Percentiles rank a stretch among this genome's conserved stretches.
phyloP scores from a whole-genome alignment of 768 basidiomycete species.

The Nevesoporus exiguus region DNA sequence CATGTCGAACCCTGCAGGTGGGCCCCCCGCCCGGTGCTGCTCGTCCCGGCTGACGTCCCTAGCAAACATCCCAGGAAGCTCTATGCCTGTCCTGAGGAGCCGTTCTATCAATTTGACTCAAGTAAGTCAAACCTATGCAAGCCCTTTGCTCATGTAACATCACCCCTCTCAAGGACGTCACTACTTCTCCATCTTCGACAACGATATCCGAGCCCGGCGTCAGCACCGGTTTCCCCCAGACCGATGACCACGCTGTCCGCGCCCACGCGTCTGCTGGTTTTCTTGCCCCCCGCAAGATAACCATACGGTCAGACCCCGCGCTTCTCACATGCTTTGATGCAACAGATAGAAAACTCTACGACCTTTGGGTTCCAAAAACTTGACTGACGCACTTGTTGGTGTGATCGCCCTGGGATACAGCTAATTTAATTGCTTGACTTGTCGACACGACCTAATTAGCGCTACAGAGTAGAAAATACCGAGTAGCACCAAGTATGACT shows the following conservation, averaged over 20 bases:
- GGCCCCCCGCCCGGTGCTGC: background rate
- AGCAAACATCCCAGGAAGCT: conserved; percentile 4
- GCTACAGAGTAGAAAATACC: background rate
- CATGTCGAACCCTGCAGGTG: conserved; percentile 16
- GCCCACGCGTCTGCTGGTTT: conserved; percentile 20
- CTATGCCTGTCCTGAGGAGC: conserved; percentile 15
- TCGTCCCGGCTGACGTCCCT: background rate
- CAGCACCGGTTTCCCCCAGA: conserved; percentile 20
- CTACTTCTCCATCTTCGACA: conserved; percentile 28
- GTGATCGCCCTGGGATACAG: background rate
- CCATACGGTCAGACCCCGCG: conserved; percentile 62
- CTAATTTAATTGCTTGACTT: background rate
- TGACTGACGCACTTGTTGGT: conserved; percentile 5
- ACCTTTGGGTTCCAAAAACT: conserved; percentile 61
- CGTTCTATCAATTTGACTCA: conserved; percentile 12
- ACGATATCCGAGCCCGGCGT: conserved; percentile 30
- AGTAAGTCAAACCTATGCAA: conserved; percentile 8
- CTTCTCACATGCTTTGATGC: conserved; percentile 73
- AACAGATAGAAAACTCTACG: conserved; percentile 71
- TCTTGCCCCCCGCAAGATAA: conserved; percentile 35
- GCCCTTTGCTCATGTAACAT: background rate
- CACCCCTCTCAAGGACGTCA: conserved; percentile 11
- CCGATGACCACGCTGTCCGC: conserved; percentile 19
- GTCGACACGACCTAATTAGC: too few species aligned
- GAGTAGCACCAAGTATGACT: background rate